Evolutionary conservation across 2,329 filamentous ascomycete genomes (phyloP).

Genomic region (Penicillium thymicola): DNA sequence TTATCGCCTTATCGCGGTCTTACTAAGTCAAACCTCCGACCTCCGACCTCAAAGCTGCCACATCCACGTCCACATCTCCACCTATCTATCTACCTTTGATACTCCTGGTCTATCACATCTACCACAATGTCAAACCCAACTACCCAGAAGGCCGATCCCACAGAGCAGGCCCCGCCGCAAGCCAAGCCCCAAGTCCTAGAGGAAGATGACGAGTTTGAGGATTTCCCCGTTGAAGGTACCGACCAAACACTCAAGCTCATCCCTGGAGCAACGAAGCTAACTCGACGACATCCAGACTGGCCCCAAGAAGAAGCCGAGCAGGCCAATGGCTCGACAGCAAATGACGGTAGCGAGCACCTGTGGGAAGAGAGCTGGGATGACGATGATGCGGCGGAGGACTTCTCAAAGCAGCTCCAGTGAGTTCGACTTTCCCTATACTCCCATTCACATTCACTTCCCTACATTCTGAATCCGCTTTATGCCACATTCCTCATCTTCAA

Average conservation of each 20-base stretch:
- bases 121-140: slow-evolving; percentile 48
- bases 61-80: slow-evolving; percentile 7
- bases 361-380: slow-evolving; percentile 99
- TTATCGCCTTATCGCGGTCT: slow-evolving; percentile 11
- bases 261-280: slow-evolving; percentile 5
- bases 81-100: slow-evolving; percentile 3
- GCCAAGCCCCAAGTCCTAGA: slow-evolving; percentile 72
- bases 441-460: neutral
- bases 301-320: slow-evolving; percentile 80
- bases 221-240: slow-evolving; percentile 91
- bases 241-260: neutral
- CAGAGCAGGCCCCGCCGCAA: slow-evolving; percentile 49
- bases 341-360: slow-evolving; percentile 70
- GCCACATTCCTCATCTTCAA: no score
- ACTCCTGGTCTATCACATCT: neutral
- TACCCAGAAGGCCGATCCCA: slow-evolving; percentile 35
- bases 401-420: slow-evolving; percentile 89
- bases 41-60: slow-evolving; percentile 11
- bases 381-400: slow-evolving; percentile 94
- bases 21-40: slow-evolving; percentile 14
- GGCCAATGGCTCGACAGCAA: slow-evolving; percentile 47
- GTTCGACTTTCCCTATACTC: slow-evolving; percentile 33
- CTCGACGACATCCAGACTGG: slow-evolving; percentile 66
- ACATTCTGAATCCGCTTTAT: neutral
- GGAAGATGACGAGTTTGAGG: slow-evolving; percentile 98